Evolutionary conservation across 441 rosid species (phyloP).

Genomic region (Erodium moschatum): DNA sequence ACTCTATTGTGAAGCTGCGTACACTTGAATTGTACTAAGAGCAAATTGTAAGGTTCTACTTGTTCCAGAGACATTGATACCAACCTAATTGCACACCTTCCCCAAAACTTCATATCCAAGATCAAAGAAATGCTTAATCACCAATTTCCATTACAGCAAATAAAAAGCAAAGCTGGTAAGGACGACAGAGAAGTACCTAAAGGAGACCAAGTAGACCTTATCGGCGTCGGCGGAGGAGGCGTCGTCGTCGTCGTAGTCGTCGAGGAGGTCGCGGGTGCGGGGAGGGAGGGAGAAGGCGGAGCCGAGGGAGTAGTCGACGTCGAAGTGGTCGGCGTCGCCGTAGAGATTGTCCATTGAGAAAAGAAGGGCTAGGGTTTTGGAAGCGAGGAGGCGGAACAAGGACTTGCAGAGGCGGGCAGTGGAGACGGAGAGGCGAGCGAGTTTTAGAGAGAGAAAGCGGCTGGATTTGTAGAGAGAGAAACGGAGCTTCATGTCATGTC

Average conservation of each 20-base stretch:
- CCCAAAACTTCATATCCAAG: background rate
- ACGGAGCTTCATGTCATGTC: slow-evolving; percentile 12
- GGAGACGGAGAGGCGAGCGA: slow-evolving; percentile 1
- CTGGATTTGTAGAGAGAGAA: slow-evolving; percentile 25
- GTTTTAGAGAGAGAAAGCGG: slow-evolving; percentile 12
- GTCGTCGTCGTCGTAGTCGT: slow-evolving; percentile 7
- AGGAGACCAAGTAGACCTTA: slow-evolving; percentile 11
- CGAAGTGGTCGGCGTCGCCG: slow-evolving; percentile 12
- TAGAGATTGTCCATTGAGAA: slow-evolving; percentile 4
- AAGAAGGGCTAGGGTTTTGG: background rate
- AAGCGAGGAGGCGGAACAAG: slow-evolving; percentile 10
- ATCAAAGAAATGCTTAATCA: background rate
- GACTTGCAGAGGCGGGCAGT: slow-evolving; percentile 24
- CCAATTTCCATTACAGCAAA: background rate
- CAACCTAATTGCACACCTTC: background rate
- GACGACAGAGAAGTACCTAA: background rate
- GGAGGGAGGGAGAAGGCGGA: background rate
- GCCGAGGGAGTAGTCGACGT: slow-evolving; percentile 2
- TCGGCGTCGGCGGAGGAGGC: slow-evolving; percentile 8
- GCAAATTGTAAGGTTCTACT: background rate
- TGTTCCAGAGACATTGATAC: background rate
- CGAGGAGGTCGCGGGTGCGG: background rate
- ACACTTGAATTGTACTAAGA: background rate
- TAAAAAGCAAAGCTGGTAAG: no score
- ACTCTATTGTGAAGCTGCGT: no score